phyloP scores from a whole-genome alignment of 306 rosid genomes.

The Parietaria judaica region DNA sequence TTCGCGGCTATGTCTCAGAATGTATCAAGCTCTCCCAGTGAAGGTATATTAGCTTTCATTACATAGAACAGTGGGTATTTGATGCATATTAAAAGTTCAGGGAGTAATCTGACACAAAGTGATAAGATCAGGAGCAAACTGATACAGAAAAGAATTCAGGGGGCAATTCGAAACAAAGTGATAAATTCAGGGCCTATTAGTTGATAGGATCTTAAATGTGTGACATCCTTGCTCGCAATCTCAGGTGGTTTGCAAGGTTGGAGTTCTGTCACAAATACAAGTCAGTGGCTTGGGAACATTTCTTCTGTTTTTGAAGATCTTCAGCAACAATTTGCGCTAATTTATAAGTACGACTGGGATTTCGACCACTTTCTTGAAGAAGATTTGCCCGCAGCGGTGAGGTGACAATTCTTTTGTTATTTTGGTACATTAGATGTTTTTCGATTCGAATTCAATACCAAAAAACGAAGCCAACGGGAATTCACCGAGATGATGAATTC shows the following conservation, averaged over 20 bases:
- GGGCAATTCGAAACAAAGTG: too few relatives aligned
- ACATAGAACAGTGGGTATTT: too few relatives aligned
- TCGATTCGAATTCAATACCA: too few relatives aligned
- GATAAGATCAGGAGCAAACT: too few relatives aligned
- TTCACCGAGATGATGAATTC: too few relatives aligned
- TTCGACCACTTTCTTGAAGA: constrained; percentile 79
- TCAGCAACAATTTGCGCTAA: constrained; percentile 43
- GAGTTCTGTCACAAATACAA: constrained; percentile 24
- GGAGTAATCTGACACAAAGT: too few relatives aligned
- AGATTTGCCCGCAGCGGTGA: constrained; percentile 86
- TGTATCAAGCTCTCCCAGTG: constrained; percentile 9
- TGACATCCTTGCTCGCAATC: constrained; percentile 13
- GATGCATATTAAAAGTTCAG: too few relatives aligned
- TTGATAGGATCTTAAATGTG: background rate
- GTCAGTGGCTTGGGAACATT: constrained; percentile 33
- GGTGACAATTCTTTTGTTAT: constrained; percentile 38
- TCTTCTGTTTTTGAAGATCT: constrained; percentile 37
- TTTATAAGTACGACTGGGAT: constrained; percentile 65
- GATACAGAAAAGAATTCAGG: too few relatives aligned
- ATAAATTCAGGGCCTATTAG: too few relatives aligned
- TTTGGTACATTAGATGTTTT: background rate
- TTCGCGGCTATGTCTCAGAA: constrained; percentile 7
- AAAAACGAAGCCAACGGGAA: too few relatives aligned
- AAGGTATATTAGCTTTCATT: too few relatives aligned
- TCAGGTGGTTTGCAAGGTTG: constrained; percentile 20